Base-by-base conservation (phyloP, 1,139 yeast species). In the Yamadazyma friedrichii region DNA sequence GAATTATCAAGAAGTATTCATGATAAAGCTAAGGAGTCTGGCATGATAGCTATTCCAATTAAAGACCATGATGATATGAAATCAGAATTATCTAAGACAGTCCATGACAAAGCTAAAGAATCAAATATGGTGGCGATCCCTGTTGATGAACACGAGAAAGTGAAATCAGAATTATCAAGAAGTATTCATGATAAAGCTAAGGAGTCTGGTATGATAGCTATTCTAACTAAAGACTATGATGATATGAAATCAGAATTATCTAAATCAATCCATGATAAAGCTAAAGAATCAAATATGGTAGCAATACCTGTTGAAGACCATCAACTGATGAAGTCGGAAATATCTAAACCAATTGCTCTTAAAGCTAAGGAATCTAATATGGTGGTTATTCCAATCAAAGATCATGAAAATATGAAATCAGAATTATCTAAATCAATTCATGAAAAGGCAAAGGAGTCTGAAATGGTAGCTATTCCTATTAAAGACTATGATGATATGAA, bases 391-490 rank as follows among this genome's bases (percentile, higher is more conserved):
- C 34, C 50, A 2, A 32, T 39, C 4, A 35, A 42, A 1, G 53
- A 49, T 2, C 51, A 45, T 36, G 16, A 35, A 0, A 27, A 22
- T 2, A 44, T 58, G 27, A 39, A 39, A 25, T 31, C 33, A 2
- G 44, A 33, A 28, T 51, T 59, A 1, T 44, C 46, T 11, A 51
- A 46, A 29, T 36, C 57, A 10, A 40, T 54, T 4, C 49, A 45
- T 35, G 49, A 40, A 3, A 62, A 59, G 36, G 61, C 67, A 2
- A 44, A 40, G 15, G 32, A 22, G 3, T 38, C 45, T 22, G 55
- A 54, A 9, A 48, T 54, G 15, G 49, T 54, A 4, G 50, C 63
- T 13, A 41, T 65, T 27, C 34, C 50, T 2, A 31, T 39, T 4
- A 36, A 42, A 1, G 53, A 49, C 2, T 50, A 46, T 35, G 49